Percentiles rank a stretch among this genome's conserved stretches.
phyloP scores from a whole-genome alignment of 2,329 filamentous ascomycete species.

The Fusarium hainanense region DNA sequence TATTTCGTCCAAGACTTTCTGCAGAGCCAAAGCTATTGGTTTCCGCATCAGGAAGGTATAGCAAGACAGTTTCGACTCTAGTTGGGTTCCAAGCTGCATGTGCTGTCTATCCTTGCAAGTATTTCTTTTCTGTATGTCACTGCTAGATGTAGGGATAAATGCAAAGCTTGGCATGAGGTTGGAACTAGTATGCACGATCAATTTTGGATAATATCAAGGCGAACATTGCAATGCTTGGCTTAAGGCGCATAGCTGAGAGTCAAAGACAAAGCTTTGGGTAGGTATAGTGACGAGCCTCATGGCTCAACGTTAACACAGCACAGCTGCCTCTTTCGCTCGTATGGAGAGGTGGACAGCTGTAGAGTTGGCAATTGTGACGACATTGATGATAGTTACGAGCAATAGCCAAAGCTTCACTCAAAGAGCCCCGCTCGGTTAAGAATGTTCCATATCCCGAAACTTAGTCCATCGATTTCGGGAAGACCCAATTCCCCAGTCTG shows the following conservation, averaged over 20 bases:
- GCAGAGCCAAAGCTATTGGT: not conserved
- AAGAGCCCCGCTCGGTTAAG: slow-evolving; percentile 24
- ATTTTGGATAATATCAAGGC: slow-evolving; percentile 1
- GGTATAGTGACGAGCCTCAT: not conserved
- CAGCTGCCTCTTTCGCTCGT: slow-evolving; percentile 13
- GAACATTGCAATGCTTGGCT: not conserved
- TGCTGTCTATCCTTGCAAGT: slow-evolving; percentile 3
- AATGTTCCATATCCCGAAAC: slow-evolving; percentile 29
- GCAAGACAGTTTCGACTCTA: not conserved
- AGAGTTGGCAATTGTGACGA: slow-evolving; percentile 31
- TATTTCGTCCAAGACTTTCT: slow-evolving; percentile 6
- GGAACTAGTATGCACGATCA: not conserved
- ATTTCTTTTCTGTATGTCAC: slow-evolving; percentile 14
- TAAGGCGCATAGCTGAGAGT: not conserved
- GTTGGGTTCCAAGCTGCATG: slow-evolving; percentile 7
- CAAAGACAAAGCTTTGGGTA: not conserved
- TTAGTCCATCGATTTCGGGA: slow-evolving; percentile 20
- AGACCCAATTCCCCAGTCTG: slow-evolving; percentile 7
- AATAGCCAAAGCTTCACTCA: slow-evolving; percentile 6
- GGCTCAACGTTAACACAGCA: not conserved
- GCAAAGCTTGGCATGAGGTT: slow-evolving; percentile 16
- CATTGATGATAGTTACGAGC: slow-evolving; percentile 18
- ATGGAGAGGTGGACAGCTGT: not conserved
- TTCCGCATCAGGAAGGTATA: slow-evolving; percentile 33
- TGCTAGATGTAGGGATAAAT: not conserved